These are phyloP conservation scores for Anthracocystis setariae DNA, from an alignment of 1,284 basidiomycete species.

Conservation along the genomic window DNA sequence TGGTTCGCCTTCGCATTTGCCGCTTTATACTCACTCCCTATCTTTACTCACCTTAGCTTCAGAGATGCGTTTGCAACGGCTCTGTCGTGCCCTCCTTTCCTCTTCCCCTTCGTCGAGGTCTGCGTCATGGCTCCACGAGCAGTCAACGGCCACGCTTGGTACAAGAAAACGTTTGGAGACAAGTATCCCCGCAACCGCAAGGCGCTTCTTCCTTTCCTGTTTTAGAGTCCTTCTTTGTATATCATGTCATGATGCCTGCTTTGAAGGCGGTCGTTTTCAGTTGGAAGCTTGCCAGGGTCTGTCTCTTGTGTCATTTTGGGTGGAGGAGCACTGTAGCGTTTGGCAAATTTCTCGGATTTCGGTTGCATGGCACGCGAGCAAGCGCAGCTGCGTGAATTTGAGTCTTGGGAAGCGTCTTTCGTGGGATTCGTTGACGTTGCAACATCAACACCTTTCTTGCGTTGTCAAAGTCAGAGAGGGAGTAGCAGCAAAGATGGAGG, in stretches of 20 bases:
- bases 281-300: background rate
- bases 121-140: slow-evolving; percentile 82
- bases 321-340: background rate
- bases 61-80: slow-evolving; percentile 38
- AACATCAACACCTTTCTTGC: slow-evolving; percentile 9
- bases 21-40: slow-evolving; percentile 50
- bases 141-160: slow-evolving; percentile 82
- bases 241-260: background rate
- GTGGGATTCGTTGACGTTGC: background rate
- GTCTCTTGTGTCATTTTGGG: no score
- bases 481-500: slow-evolving; percentile 60
- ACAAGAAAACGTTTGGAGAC: slow-evolving; percentile 75
- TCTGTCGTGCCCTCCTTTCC: slow-evolving; percentile 55
- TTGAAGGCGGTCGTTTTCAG: background rate
- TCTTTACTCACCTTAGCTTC: slow-evolving; percentile 34
- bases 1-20: slow-evolving; percentile 62
- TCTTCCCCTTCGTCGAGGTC: slow-evolving; percentile 78
- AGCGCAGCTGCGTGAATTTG: background rate
- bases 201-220: slow-evolving; percentile 76
- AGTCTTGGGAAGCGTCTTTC: slow-evolving; percentile 1
- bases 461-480: background rate
- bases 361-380: background rate
- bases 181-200: slow-evolving; percentile 76
- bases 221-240: slow-evolving; percentile 68
- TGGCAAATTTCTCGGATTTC: slow-evolving; percentile 4